Conservation (phyloP, 148 eudicot genomes). For the Linanthus parryae region DNA sequence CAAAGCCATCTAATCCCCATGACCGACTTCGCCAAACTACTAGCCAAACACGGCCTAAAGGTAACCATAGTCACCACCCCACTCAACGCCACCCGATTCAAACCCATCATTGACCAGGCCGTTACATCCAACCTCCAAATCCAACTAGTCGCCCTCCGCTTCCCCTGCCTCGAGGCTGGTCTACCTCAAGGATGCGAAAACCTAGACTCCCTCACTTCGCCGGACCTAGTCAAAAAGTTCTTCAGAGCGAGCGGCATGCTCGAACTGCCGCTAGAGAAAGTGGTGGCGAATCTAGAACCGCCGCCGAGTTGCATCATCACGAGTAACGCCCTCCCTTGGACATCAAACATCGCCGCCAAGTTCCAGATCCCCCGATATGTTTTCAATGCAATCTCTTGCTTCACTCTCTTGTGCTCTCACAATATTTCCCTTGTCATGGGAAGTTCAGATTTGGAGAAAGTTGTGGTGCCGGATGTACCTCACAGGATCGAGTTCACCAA, state of each 20-base stretch:
- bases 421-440: conserved; percentile 5
- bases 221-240: conserved; percentile 11
- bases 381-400: conserved; percentile 29
- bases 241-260: conserved; percentile 19
- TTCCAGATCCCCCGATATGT: conserved; percentile 25
- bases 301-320: conserved; percentile 28
- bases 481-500: conserved; percentile 5
- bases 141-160: conserved; percentile 16
- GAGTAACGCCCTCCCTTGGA: conserved; percentile 23
- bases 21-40: conserved; percentile 31
- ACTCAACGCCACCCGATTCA: conserved; percentile 21
- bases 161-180: conserved; percentile 32
- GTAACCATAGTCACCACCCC: conserved; percentile 38
- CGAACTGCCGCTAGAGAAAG: conserved; percentile 16
- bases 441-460: not conserved
- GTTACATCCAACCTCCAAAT: conserved; percentile 20
- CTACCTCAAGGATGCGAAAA: conserved; percentile 41
- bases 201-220: conserved; percentile 24
- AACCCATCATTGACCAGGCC: conserved; percentile 12
- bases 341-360: conserved; percentile 12
- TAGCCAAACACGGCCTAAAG: conserved; percentile 21
- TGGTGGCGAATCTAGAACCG: conserved; percentile 15
- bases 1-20: conserved; percentile 46
- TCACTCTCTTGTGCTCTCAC: conserved; percentile 11
- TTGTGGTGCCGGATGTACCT: conserved; percentile 16